Evolutionary conservation across 805 yeast genomes (phyloP).

Genomic region (Zygosaccharomyces bailii): DNA sequence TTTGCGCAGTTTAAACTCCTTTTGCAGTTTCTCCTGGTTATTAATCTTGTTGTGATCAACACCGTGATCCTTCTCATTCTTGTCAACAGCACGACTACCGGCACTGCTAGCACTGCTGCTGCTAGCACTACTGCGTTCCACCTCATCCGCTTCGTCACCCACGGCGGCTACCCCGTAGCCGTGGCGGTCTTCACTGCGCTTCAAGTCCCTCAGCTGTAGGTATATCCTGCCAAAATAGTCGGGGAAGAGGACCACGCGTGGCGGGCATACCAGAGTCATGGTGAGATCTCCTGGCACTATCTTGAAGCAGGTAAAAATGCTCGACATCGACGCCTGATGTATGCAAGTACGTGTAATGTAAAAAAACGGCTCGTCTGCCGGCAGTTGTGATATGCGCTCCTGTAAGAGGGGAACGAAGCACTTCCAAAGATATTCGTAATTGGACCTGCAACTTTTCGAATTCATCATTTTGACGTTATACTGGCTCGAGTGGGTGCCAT

Average conservation of each 20-base stretch:
- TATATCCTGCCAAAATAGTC: conserved; percentile 18
- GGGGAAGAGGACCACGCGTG: conserved; percentile 21
- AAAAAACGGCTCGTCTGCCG: conserved; percentile 17
- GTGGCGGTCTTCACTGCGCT: conserved; percentile 4
- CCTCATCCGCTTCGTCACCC: background rate
- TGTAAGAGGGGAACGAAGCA: conserved; percentile 22
- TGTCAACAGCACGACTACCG: conserved; percentile 4
- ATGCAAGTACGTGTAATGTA: conserved; percentile 20
- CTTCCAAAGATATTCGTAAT: conserved; percentile 21
- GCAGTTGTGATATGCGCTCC: conserved; percentile 12
- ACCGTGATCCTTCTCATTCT: conserved; percentile 4
- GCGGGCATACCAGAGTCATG: conserved; percentile 12
- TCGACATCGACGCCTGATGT: conserved; percentile 21
- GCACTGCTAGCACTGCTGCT: conserved; percentile 3
- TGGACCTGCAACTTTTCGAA: conserved; percentile 19
- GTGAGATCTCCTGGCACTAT: conserved; percentile 13
- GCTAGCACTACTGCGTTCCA: background rate
- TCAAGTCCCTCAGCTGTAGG: conserved; percentile 7
- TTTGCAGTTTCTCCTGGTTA: conserved; percentile 14
- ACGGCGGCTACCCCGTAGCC: background rate
- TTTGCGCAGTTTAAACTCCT: conserved; percentile 15
- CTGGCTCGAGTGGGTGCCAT: conserved; percentile 19
- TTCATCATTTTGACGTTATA: conserved; percentile 16
- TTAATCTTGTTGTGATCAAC: conserved; percentile 6
- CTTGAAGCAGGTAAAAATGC: conserved; percentile 24